Evolutionary conservation across 306 rosid genomes (phyloP).

Genomic region (Rubus idaeus): DNA sequence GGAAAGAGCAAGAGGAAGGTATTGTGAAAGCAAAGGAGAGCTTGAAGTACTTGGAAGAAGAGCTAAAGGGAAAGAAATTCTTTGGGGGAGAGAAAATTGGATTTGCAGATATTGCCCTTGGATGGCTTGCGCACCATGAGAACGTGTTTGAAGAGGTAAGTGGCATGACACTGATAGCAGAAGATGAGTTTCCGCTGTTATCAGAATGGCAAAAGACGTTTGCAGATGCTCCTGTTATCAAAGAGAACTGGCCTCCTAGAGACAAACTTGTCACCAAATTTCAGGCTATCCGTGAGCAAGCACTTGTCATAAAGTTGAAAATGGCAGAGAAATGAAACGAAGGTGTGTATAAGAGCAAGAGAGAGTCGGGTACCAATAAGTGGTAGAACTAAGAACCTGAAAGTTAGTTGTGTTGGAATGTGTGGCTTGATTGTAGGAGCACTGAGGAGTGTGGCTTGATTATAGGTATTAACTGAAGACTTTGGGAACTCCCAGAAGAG

Average conservation of each 20-base stretch:
- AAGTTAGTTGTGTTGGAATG: no score
- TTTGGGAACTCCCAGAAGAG: no score
- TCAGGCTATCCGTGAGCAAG: not conserved
- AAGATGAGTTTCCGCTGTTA: constrained; percentile 25
- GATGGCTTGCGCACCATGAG: constrained; percentile 18
- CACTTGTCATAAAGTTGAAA: not conserved
- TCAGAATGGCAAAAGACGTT: constrained; percentile 24
- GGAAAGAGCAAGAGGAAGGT: constrained; percentile 37
- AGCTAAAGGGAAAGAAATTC: constrained; percentile 27
- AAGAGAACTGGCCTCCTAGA: constrained; percentile 29
- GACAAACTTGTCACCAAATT: constrained; percentile 26
- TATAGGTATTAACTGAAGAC: no score
- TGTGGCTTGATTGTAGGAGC: no score
- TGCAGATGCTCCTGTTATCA: constrained; percentile 26
- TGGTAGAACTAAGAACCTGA: no score
- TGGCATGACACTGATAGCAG: constrained; percentile 5
- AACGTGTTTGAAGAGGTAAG: constrained; percentile 10
- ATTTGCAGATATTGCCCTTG: constrained; percentile 25
- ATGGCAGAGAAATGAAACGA: not conserved
- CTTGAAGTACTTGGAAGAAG: constrained; percentile 26
- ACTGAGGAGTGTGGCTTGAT: no score
- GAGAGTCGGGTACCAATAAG: not conserved
- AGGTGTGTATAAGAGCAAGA: not conserved
- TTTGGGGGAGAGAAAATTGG: constrained; percentile 26
- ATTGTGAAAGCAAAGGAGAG: constrained; percentile 15